Conservation (phyloP, 2,329 filamentous ascomycete genomes). For the Trichoderma aggressivum region DNA sequence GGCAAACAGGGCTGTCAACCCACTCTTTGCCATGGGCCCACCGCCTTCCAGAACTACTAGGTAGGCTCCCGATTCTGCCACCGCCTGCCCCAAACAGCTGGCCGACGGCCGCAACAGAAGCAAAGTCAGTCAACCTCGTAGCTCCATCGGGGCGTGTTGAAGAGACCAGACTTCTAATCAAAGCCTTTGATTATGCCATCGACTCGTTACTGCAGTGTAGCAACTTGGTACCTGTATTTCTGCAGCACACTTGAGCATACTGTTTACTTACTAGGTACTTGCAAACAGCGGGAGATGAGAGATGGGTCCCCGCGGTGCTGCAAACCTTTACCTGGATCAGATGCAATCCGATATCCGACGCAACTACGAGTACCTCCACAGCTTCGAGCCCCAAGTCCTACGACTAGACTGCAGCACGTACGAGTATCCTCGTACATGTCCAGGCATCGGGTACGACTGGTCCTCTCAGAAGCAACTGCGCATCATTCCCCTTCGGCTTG, state of each 20-base stretch:
- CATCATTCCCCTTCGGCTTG: neutral
- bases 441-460: neutral
- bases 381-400: neutral
- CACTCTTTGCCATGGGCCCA: neutral
- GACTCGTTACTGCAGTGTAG: neutral
- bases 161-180: neutral
- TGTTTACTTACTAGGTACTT: neutral
- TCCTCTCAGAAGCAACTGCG: neutral
- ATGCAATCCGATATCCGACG: neutral
- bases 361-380: neutral
- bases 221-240: neutral
- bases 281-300: neutral
- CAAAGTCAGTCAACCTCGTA: neutral
- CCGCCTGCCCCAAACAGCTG: neutral
- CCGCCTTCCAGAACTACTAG: neutral
- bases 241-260: neutral
- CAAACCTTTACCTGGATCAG: neutral
- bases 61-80: neutral
- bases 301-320: neutral
- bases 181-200: neutral
- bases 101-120: neutral
- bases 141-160: neutral
- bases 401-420: neutral
- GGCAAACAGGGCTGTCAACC: neutral
- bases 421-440: neutral